Conservation (phyloP, 495 filamentous ascomycete species). For the Umbilicaria muhlenbergii region DNA sequence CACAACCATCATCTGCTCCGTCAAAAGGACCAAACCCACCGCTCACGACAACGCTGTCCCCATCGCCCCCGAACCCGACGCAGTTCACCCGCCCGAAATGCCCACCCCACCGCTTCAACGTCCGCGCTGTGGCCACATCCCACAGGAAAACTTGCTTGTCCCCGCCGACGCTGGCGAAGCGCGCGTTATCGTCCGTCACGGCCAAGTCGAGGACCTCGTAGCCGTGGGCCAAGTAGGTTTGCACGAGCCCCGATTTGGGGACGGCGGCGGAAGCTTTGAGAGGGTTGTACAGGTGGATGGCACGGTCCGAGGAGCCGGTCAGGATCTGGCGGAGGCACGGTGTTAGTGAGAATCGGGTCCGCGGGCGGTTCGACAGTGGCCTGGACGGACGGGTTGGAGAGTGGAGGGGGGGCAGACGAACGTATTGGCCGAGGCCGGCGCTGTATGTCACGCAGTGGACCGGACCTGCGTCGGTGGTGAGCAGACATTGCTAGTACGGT, state of each 20-base stretch:
- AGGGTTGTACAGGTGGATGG: conserved; percentile 56
- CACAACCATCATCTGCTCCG: neutral
- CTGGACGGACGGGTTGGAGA: neutral
- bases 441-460: conserved; percentile 62
- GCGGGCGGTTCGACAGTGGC: neutral
- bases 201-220: conserved; percentile 75
- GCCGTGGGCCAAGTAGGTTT: conserved; percentile 77
- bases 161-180: conserved; percentile 69
- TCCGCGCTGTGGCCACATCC: conserved; percentile 72
- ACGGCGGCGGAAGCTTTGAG: conserved; percentile 17
- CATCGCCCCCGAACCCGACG: conserved; percentile 60
- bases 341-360: conserved; percentile 19
- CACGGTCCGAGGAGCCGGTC: conserved; percentile 73
- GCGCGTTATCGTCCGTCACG: conserved; percentile 60
- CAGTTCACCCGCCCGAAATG: conserved; percentile 61
- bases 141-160: conserved; percentile 84
- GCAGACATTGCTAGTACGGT: neutral
- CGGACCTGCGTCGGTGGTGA: conserved; percentile 31
- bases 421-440: conserved; percentile 49
- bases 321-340: conserved; percentile 38
- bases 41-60: conserved; percentile 51
- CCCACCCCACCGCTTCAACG: conserved; percentile 57
- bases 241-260: conserved; percentile 43
- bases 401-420: conserved; percentile 4
- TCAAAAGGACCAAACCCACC: conserved; percentile 20